Evolutionary conservation across 164 flowering plant species (phyloP).

Genomic region (Magnolia kwangsiensis): DNA sequence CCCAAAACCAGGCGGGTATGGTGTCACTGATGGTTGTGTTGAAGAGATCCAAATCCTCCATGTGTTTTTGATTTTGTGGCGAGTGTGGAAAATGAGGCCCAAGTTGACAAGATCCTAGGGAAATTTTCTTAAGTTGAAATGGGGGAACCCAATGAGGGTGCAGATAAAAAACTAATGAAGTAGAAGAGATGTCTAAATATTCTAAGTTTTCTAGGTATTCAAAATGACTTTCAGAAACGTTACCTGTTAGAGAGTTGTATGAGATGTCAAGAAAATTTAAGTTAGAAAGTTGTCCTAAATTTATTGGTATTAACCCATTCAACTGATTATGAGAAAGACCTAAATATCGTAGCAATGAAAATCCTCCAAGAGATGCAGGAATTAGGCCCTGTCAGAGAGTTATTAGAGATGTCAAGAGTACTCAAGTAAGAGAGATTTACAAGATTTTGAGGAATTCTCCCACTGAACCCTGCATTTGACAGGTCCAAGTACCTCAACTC

Average conservation of each 20-base stretch:
- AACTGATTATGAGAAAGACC: neutral
- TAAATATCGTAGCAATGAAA: neutral
- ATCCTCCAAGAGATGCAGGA: conserved; percentile 5
- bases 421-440: conserved; percentile 1
- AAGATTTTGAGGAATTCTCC: neutral
- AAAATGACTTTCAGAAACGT: conserved; percentile 14
- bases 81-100: conserved; percentile 15
- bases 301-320: conserved; percentile 17
- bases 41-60: neutral
- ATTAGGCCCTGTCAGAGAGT: conserved; percentile 3
- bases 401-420: neutral
- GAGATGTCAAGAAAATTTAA: conserved; percentile 1
- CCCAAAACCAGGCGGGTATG: conserved; percentile 16
- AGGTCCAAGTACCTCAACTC: neutral
- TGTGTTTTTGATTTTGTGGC: conserved; percentile 11
- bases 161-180: neutral
- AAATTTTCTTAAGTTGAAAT: neutral
- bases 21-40: conserved; percentile 3
- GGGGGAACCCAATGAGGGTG: conserved; percentile 14
- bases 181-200: neutral
- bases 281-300: conserved; percentile 20
- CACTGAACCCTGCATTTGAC: neutral
- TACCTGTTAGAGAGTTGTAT: conserved; percentile 13
- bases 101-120: neutral
- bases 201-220: neutral